Percentiles rank a stretch among this genome's conserved stretches.
These are phyloP conservation scores for Crithidia brevicula DNA, from an alignment of 208 protist genomes.

Conservation along the genomic window DNA sequence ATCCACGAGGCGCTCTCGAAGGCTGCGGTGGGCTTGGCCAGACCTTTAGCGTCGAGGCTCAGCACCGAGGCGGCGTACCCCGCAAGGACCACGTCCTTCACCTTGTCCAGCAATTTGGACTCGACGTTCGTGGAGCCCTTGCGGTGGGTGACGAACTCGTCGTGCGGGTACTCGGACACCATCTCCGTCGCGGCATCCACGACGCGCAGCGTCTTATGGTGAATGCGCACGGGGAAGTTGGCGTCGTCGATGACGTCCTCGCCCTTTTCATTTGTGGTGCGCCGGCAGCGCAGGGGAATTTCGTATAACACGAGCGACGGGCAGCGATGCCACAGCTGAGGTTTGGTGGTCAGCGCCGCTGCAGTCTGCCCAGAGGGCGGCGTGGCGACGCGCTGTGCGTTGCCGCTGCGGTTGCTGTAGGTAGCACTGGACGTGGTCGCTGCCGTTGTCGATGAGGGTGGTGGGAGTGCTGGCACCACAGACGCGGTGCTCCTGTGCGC, in stretches of 20 bases:
- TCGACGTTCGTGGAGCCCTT: conserved; percentile 33
- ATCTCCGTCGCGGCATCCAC: conserved; percentile 18
- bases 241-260: conserved; percentile 31
- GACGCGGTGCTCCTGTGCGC: not conserved
- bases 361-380: no score
- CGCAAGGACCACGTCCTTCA: conserved; percentile 20
- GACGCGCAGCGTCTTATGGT: conserved; percentile 18
- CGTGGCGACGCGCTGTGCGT: no score
- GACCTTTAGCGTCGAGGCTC: conserved; percentile 34
- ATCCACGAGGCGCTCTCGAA: conserved; percentile 50
- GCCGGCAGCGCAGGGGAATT: conserved; percentile 36
- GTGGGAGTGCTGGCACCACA: no score
- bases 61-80: conserved; percentile 42
- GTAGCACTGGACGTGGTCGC: not conserved
- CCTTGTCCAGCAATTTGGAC: conserved; percentile 38
- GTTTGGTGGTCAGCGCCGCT: no score
- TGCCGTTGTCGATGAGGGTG: no score
- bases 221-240: conserved; percentile 31
- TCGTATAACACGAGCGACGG: conserved; percentile 47
- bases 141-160: conserved; percentile 49
- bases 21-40: conserved; percentile 8
- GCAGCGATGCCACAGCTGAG: conserved; percentile 25
- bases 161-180: conserved; percentile 29
- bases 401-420: not conserved
- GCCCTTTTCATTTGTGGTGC: conserved; percentile 18